Percentiles rank a stretch among this genome's conserved stretches.
Conservation (phyloP, 1,284 basidiomycete species). For the Tetrapyrgos nigripes region DNA sequence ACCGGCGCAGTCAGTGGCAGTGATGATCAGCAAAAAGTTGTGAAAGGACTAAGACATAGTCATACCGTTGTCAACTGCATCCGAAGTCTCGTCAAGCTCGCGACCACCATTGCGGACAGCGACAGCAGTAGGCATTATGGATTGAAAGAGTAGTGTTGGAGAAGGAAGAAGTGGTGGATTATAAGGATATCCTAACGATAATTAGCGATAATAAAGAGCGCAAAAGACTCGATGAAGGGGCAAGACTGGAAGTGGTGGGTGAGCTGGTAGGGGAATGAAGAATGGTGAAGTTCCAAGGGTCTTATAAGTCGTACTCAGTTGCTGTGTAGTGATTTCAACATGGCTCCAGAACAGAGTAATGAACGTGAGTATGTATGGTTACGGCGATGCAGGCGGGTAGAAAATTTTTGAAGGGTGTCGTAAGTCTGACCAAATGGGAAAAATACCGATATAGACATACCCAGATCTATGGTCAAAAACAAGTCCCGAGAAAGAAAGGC, state of each 20-base stretch:
- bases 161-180: neutral
- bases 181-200: too few relatives aligned
- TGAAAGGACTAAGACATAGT: neutral
- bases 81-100: constrained; percentile 71
- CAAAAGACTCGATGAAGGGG: too few relatives aligned
- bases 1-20: too few relatives aligned
- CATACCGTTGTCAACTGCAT: constrained; percentile 77
- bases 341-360: too few relatives aligned
- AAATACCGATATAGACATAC: neutral
- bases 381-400: neutral
- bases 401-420: constrained; percentile 2
- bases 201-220: too few relatives aligned
- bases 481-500: too few relatives aligned
- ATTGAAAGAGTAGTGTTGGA: neutral
- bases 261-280: neutral
- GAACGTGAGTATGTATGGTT: too few relatives aligned
- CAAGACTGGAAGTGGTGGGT: neutral
- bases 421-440: neutral
- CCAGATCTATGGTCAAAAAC: neutral
- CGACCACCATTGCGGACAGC: constrained; percentile 29
- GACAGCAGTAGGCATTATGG: constrained; percentile 5
- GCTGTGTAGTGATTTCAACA: too few relatives aligned
- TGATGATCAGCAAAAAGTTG: too few relatives aligned
- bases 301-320: too few relatives aligned
- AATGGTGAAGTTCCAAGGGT: too few relatives aligned